Percentiles rank a stretch among this genome's conserved stretches.
These are phyloP conservation scores for Retiboletus flavoniger DNA, from an alignment of 1,284 basidiomycete species.

Conservation along the genomic window DNA sequence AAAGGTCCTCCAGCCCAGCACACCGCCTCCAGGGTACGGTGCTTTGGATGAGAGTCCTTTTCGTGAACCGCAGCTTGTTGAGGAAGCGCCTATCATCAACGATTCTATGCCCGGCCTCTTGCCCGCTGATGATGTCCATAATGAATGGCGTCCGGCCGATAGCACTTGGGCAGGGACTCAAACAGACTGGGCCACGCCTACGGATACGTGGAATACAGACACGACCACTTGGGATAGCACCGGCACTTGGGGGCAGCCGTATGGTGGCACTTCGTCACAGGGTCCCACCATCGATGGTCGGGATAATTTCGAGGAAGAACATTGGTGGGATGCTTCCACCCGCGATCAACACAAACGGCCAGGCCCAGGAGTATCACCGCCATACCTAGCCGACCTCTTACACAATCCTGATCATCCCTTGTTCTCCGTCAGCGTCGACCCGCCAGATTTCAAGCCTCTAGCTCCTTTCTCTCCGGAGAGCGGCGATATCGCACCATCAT, in stretches of 20 bases:
- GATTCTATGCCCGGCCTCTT: conserved; percentile 33
- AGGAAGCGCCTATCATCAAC: conserved; percentile 33
- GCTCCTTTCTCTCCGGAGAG: conserved; percentile 22
- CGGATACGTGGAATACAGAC: conserved; percentile 23
- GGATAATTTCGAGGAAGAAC: conserved; percentile 53
- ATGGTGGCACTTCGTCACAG: conserved; percentile 23
- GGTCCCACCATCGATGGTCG: conserved; percentile 54
- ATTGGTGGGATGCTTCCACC: conserved; percentile 62
- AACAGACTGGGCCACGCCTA: conserved; percentile 12
- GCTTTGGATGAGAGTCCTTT: conserved; percentile 32
- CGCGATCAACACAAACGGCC: conserved; percentile 50
- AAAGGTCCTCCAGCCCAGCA: conserved; percentile 26
- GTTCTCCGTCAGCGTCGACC: conserved; percentile 55
- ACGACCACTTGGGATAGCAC: conserved; percentile 29
- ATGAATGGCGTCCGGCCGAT: conserved; percentile 14
- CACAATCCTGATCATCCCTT: conserved; percentile 71
- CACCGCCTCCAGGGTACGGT: conserved; percentile 32
- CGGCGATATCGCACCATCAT: conserved; percentile 22
- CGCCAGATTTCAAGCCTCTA: conserved; percentile 33
- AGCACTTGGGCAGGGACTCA: conserved; percentile 21
- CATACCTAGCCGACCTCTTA: conserved; percentile 58
- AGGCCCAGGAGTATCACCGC: conserved; percentile 66
- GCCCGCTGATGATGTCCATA: conserved; percentile 19
- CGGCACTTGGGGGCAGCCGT: conserved; percentile 23
- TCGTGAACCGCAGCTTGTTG: conserved; percentile 48